These are phyloP conservation scores for Termitomyces sp. DNA, from an alignment of 1,284 basidiomycete genomes.

Conservation along the genomic window DNA sequence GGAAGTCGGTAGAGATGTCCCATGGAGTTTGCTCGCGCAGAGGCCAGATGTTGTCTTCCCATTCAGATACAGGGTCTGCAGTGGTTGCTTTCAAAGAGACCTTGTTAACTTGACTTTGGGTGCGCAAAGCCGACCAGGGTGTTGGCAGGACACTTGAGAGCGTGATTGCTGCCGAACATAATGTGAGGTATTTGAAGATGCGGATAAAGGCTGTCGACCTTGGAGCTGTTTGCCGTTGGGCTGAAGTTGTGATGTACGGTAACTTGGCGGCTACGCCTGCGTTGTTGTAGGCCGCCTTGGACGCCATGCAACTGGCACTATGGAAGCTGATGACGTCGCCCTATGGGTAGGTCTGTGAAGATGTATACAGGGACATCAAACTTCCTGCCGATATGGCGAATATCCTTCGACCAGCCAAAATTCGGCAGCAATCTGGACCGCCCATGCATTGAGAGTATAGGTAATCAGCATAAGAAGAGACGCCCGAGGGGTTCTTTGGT, in stretches of 20 bases:
- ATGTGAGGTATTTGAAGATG: constrained; percentile 17
- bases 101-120: constrained; percentile 9
- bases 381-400: no score
- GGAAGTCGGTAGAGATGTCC: constrained; percentile 76
- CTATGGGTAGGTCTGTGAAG: no score
- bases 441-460: no score
- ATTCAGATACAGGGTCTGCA: constrained; percentile 30
- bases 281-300: constrained; percentile 9
- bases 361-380: no score
- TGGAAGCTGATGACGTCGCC: no score
- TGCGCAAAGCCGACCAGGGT: constrained; percentile 20
- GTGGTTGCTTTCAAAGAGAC: constrained; percentile 14
- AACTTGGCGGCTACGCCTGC: constrained; percentile 5
- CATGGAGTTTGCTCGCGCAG: constrained; percentile 58
- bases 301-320: constrained; percentile 9
- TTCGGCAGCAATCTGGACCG: no score
- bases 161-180: constrained; percentile 18
- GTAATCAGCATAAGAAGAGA: no score
- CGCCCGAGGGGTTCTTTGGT: no score
- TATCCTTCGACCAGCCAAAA: no score
- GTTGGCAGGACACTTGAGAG: constrained; percentile 22
- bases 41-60: constrained; percentile 59
- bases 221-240: constrained; percentile 3
- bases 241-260: constrained; percentile 6
- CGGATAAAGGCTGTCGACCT: constrained; percentile 13